Evolutionary conservation across 106 monocot species (phyloP).

Genomic region (Narthecium ossifragum): DNA sequence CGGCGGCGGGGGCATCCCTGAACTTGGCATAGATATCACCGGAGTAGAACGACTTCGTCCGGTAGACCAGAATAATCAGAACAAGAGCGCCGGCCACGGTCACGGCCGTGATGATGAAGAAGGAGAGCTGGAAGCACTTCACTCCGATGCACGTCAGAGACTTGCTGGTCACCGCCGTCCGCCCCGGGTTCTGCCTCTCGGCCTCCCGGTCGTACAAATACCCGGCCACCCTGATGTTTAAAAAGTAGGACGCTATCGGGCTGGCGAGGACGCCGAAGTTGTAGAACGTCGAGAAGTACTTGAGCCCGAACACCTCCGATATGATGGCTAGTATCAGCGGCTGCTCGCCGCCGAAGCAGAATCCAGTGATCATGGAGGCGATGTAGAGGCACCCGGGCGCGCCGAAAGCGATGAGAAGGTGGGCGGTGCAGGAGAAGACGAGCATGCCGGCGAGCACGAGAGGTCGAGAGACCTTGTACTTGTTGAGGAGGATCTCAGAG

Average conservation of each 20-base stretch:
- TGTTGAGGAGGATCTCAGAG: slow-evolving; percentile 55
- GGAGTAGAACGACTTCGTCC: slow-evolving; percentile 64
- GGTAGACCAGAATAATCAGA: slow-evolving; percentile 42
- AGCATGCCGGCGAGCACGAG: slow-evolving; percentile 41
- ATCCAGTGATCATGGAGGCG: slow-evolving; percentile 72
- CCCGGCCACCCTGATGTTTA: slow-evolving; percentile 63
- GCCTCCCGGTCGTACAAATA: slow-evolving; percentile 62
- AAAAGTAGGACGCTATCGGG: slow-evolving; percentile 61
- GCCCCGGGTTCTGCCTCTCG: slow-evolving; percentile 19
- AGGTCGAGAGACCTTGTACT: slow-evolving; percentile 55
- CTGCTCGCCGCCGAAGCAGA: slow-evolving; percentile 75
- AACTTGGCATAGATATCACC: slow-evolving; percentile 79
- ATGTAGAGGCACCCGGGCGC: slow-evolving; percentile 50
- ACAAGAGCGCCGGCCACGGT: slow-evolving; percentile 45
- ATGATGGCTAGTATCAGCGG: slow-evolving; percentile 69
- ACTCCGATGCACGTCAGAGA: slow-evolving; percentile 50
- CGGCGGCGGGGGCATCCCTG: slow-evolving; percentile 6
- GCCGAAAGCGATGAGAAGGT: slow-evolving; percentile 69
- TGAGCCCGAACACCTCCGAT: slow-evolving; percentile 85
- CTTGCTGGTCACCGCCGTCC: background rate
- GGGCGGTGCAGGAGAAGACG: slow-evolving; percentile 45
- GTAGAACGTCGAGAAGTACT: slow-evolving; percentile 77
- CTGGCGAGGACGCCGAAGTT: slow-evolving; percentile 63
- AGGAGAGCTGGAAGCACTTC: slow-evolving; percentile 61
- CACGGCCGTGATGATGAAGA: slow-evolving; percentile 61